Percentiles rank a stretch among this genome's conserved stretches.
These are phyloP conservation scores for Gossypioides kirkii DNA, from an alignment of 345 rosid species.

Conservation along the genomic window DNA sequence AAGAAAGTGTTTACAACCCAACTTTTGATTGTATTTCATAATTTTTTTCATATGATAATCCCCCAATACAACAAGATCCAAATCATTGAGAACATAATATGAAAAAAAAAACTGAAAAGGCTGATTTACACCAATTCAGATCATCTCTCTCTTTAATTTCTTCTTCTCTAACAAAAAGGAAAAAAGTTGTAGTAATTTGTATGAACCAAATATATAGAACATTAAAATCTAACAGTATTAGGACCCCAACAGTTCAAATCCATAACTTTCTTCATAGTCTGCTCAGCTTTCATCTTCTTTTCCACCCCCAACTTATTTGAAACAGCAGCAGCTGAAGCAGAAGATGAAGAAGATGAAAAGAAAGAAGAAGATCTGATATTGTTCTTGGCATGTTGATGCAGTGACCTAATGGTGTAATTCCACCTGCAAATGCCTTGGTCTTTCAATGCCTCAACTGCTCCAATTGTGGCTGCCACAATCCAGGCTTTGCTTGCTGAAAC, in stretches of 20 bases:
- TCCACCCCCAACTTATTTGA: slow-evolving; percentile 18
- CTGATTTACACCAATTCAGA: neutral
- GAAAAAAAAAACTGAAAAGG: neutral
- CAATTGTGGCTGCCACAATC: slow-evolving; percentile 57
- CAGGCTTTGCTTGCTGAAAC: slow-evolving; percentile 23
- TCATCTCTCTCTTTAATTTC: neutral
- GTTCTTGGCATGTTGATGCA: slow-evolving; percentile 37
- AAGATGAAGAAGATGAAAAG: slow-evolving; percentile 10
- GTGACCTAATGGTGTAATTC: slow-evolving; percentile 48
- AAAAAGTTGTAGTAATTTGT: neutral
- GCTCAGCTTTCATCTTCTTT: slow-evolving; percentile 21
- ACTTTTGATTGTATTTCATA: neutral
- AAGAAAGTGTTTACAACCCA: neutral
- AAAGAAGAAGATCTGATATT: slow-evolving; percentile 22
- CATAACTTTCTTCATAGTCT: slow-evolving; percentile 30
- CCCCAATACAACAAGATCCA: too few species aligned
- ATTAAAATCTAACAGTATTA: slow-evolving; percentile 30
- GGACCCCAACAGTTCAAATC: slow-evolving; percentile 47
- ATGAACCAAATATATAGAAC: neutral
- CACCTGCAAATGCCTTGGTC: slow-evolving; percentile 72
- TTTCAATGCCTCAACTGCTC: slow-evolving; percentile 60
- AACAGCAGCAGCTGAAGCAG: slow-evolving; percentile 19
- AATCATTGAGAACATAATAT: neutral
- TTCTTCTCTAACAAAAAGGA: neutral
- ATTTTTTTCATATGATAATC: neutral